phyloP scores from a whole-genome alignment of 768 basidiomycete species.

The Hysterangium stoloniferum region DNA sequence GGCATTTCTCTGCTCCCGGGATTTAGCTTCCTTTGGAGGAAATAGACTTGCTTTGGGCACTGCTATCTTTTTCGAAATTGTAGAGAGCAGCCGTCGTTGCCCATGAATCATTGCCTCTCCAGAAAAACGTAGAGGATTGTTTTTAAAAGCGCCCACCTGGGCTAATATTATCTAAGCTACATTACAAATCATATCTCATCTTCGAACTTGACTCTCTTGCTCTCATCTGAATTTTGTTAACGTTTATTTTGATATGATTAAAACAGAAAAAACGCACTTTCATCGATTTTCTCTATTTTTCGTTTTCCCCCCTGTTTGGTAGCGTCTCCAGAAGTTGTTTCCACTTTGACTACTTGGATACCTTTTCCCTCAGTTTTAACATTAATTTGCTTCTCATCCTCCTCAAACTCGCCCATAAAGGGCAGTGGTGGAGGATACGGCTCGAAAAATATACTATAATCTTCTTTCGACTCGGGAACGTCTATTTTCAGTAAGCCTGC shows the following conservation, averaged over 20 bases:
- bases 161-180: not conserved
- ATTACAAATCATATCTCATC: not conserved
- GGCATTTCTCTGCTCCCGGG: not conserved
- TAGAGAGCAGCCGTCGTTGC: slow-evolving; percentile 9
- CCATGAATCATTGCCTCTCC: slow-evolving; percentile 7
- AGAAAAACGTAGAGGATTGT: not conserved
- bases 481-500: not conserved
- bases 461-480: not conserved
- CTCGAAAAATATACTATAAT: not conserved
- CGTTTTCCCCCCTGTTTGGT: not conserved
- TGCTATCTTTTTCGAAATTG: slow-evolving; percentile 5
- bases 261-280: not conserved
- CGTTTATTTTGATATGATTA: not conserved
- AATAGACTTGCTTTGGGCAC: slow-evolving; percentile 1
- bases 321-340: too few species aligned
- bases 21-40: slow-evolving; percentile 7
- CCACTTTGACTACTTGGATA: not conserved
- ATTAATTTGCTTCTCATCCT: not conserved
- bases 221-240: not conserved
- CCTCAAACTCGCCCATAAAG: not conserved
- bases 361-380: not conserved
- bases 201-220: not conserved
- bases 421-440: not conserved
- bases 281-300: not conserved
- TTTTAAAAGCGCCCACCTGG: not conserved